phyloP scores from a whole-genome alignment of 441 rosid species.

The Monsonia emarginata region DNA sequence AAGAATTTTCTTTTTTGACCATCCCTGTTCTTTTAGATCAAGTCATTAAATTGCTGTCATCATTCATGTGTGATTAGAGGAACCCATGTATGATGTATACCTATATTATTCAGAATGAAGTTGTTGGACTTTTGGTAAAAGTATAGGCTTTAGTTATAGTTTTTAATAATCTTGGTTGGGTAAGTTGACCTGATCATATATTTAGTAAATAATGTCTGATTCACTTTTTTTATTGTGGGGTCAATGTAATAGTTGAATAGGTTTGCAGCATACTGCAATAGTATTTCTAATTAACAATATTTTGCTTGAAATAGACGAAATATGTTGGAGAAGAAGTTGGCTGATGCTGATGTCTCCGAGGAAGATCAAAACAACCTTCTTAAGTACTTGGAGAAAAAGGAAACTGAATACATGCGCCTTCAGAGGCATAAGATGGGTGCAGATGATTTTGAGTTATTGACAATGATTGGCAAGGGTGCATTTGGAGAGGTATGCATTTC shows the following conservation, averaged over 20 bases:
- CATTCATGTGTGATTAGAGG: neutral
- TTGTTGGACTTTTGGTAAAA: neutral
- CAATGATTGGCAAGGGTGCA: conserved; percentile 15
- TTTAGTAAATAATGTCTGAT: no score
- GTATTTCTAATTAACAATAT: neutral
- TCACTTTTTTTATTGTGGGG: neutral
- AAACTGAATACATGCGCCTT: conserved; percentile 35
- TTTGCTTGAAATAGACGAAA: neutral
- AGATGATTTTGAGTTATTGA: conserved; percentile 29
- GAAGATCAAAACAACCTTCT: conserved; percentile 33
- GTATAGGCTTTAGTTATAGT: neutral
- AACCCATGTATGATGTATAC: no score
- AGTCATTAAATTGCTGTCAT: neutral
- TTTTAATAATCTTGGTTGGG: no score
- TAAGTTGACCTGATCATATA: neutral
- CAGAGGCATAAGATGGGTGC: conserved; percentile 40
- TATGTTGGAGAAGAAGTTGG: conserved; percentile 32
- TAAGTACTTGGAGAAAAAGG: conserved; percentile 34
- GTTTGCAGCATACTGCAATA: neutral
- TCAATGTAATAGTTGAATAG: neutral
- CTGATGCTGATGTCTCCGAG: conserved; percentile 35
- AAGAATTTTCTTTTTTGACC: neutral
- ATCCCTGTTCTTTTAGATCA: neutral
- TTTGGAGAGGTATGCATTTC: neutral
- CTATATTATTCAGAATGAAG: neutral